phyloP scores from a whole-genome alignment of 495 filamentous ascomycete species.

The Aspergillus coremiiformis region DNA sequence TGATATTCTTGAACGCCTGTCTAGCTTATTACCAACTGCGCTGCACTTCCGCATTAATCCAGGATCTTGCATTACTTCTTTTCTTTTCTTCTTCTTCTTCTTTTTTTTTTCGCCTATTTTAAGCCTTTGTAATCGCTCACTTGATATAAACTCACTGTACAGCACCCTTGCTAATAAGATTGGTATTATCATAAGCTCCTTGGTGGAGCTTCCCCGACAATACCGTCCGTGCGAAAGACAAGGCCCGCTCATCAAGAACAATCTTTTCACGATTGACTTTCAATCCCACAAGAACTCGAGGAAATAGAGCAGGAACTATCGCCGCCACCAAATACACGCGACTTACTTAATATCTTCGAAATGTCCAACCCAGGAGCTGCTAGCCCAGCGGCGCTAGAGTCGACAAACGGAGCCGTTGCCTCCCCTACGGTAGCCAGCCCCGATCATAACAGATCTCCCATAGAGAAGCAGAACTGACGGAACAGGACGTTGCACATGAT shows the following conservation, averaged over 20 bases:
- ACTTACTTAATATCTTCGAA: not conserved
- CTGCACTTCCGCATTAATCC: not conserved
- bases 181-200: slow-evolving; percentile 6
- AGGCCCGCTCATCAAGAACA: not conserved
- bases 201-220: not conserved
- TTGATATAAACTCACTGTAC: not conserved
- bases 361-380: not conserved
- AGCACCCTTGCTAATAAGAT: not conserved
- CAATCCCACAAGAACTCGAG: not conserved
- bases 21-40: not conserved
- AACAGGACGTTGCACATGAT: slow-evolving; percentile 17
- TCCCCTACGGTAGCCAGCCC: not conserved
- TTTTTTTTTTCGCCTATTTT: no score
- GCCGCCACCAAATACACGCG: not conserved
- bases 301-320: not conserved
- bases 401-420: slow-evolving; percentile 1
- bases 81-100: not conserved
- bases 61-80: not conserved
- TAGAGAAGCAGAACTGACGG: slow-evolving; percentile 19
- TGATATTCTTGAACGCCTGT: not conserved
- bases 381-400: not conserved
- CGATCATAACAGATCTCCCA: slow-evolving; percentile 12
- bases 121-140: no score
- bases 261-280: not conserved
- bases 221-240: not conserved